Evolutionary conservation across 1,139 yeast genomes (phyloP), one percentile per base, ranked within the genome.

Genomic region (Yamadazyma triangularis): DNA sequence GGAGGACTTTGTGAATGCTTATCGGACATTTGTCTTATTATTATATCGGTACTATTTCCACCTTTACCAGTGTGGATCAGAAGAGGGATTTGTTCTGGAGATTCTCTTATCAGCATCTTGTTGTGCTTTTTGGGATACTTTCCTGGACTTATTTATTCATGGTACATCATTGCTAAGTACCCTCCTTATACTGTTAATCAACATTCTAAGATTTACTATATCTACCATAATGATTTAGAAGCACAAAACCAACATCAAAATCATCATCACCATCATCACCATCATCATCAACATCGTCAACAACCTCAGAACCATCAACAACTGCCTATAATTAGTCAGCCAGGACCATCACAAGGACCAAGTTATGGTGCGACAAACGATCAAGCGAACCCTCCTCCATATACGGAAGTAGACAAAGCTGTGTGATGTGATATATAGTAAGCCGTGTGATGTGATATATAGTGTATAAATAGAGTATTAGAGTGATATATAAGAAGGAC

Each of bases 11-110:
- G 53, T 44, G 51, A 47, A 8, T 58, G 63, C 32, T 45, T 56
- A 33, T 55, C 76, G 23, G 83, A 80, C 51, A 64, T 78, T 32
- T 50, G 75, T 8, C 68, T 81, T 25, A 79, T 79, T 15, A 53
- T 79, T 0, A 47, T 80, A 10, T 79, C 85, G 1, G 71, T 80
- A 18, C 50, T 80, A 30, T 70, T 78, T 56, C 88, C 89, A 1
- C 88, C 89, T 0, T 58, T 81, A 31, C 85, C 88, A 0, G 88
- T 81, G 14, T 73, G 79, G 72, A 68, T 80, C 37, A 75, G 83
- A 48, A 60, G 78, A 34, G 88, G 88, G 2, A 34, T 78, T 21
- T 79, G 85, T 41, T 70, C 84, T 3, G 58, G 66, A 24, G 87
- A 80, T 49, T 65, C 80, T 8, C 51, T 78, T 11, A 73, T 81